Percentiles rank a stretch among this genome's conserved stretches.
phyloP scores from a whole-genome alignment of 2,329 filamentous ascomycete species.

The Botrytis byssoidea region DNA sequence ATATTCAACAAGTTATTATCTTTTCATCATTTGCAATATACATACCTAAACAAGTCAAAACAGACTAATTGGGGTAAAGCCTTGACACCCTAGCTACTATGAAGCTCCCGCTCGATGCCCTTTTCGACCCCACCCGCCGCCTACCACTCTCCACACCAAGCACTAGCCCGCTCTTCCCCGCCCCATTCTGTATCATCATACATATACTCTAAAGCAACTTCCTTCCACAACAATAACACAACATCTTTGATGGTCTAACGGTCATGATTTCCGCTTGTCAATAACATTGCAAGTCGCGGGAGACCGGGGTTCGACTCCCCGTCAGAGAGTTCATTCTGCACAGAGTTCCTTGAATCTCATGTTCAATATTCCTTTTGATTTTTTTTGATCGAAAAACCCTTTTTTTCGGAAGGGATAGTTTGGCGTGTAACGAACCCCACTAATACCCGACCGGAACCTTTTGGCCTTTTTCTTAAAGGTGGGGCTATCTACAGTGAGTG shows the following conservation, averaged over 20 bases:
- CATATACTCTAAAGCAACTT: rapidly evolving
- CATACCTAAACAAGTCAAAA: too few relatives aligned
- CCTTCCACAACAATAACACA: background rate
- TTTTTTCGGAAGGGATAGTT: background rate
- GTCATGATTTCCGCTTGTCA: slow-evolving; percentile 42
- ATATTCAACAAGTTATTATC: too few relatives aligned
- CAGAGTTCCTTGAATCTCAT: background rate
- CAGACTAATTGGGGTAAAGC: background rate
- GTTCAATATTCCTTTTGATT: too few relatives aligned
- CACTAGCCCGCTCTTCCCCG: background rate
- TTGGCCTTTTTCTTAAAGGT: background rate
- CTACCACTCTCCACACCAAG: background rate
- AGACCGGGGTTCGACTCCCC: slow-evolving; percentile 36
- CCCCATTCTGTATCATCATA: rapidly evolving
- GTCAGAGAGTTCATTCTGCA: slow-evolving; percentile 18
- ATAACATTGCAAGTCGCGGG: slow-evolving; percentile 23
- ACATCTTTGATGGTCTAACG: slow-evolving; percentile 40
- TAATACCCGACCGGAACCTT: background rate
- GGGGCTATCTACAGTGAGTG: background rate
- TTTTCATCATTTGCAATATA: too few relatives aligned
- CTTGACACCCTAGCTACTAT: background rate
- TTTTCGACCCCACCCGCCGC: background rate
- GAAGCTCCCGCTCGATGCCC: background rate
- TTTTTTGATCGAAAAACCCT: background rate
- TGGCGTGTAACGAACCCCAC: background rate